Evolutionary conservation across 352 stramenopile genomes (phyloP).

Genomic region (Blastocystis sp.): DNA sequence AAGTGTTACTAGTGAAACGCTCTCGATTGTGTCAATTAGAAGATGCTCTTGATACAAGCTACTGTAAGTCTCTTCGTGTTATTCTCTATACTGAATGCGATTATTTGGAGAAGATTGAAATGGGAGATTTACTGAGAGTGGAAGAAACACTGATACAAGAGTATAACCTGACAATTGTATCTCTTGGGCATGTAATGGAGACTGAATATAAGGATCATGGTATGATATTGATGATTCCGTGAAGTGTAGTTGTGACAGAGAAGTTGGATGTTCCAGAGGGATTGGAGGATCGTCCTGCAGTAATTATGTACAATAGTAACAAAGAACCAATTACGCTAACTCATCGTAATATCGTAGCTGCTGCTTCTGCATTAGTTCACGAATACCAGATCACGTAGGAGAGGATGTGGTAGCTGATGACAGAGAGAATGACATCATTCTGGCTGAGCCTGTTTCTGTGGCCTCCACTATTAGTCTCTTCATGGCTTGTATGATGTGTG

Average conservation of each 20-base stretch:
- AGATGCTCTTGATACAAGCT: not conserved
- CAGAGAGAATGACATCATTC: constrained; percentile 40
- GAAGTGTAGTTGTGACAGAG: not conserved
- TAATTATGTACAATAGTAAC: constrained; percentile 66
- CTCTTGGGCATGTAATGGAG: not conserved
- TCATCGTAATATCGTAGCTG: constrained; percentile 48
- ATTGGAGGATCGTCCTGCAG: not conserved
- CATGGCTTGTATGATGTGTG: constrained; percentile 15
- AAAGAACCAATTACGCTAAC: constrained; percentile 36
- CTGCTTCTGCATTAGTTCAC: constrained; percentile 10
- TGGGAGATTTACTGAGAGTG: not conserved
- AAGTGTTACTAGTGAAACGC: constrained; percentile 39
- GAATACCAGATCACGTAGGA: constrained; percentile 23
- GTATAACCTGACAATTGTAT: constrained; percentile 5
- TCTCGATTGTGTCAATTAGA: constrained; percentile 36
- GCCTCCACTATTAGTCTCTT: constrained; percentile 23
- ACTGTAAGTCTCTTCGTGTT: constrained; percentile 22
- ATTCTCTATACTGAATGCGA: constrained; percentile 37
- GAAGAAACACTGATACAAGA: constrained; percentile 33
- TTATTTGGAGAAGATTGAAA: constrained; percentile 29
- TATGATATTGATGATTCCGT: not conserved
- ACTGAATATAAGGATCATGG: not conserved
- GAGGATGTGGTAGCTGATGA: not conserved
- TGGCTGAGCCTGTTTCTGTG: constrained; percentile 24
- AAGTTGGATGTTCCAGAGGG: not conserved